Evolutionary conservation across 345 rosid species (phyloP).

Genomic region (Brassica rapa): DNA sequence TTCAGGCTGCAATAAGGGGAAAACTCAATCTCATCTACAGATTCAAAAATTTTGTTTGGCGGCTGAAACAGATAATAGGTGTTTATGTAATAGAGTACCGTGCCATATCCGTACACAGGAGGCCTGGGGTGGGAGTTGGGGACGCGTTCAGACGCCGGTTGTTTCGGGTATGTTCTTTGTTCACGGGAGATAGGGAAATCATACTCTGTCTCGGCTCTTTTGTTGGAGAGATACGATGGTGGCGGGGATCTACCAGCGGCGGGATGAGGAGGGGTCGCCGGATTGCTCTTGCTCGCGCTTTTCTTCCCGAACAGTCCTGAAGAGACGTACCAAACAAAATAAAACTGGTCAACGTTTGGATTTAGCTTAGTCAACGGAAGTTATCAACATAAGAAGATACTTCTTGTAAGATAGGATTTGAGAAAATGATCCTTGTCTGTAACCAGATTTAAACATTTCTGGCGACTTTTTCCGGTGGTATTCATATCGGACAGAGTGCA

Average conservation of each 20-base stretch:
- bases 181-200: conserved; percentile 20
- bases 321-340: not conserved
- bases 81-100: conserved; percentile 29
- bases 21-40: conserved; percentile 3
- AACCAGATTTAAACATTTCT: not conserved
- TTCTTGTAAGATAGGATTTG: not conserved
- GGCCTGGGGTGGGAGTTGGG: conserved; percentile 39
- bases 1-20: conserved; percentile 38
- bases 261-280: conserved; percentile 20
- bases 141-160: conserved; percentile 37
- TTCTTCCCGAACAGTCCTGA: conserved; percentile 33
- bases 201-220: conserved; percentile 25
- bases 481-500: not conserved
- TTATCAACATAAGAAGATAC: not conserved
- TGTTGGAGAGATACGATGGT: conserved; percentile 22
- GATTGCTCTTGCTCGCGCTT: conserved; percentile 26
- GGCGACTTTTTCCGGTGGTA: not conserved
- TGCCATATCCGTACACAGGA: conserved; percentile 24
- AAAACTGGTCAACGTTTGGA: conserved; percentile 14
- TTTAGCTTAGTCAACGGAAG: not conserved
- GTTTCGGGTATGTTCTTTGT: conserved; percentile 24
- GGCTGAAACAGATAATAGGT: not conserved
- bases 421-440: not conserved
- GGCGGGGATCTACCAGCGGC: conserved; percentile 10
- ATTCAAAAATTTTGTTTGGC: not conserved